Conservation (phyloP, 495 filamentous ascomycete species). For the Jackrogersella multiformis region DNA sequence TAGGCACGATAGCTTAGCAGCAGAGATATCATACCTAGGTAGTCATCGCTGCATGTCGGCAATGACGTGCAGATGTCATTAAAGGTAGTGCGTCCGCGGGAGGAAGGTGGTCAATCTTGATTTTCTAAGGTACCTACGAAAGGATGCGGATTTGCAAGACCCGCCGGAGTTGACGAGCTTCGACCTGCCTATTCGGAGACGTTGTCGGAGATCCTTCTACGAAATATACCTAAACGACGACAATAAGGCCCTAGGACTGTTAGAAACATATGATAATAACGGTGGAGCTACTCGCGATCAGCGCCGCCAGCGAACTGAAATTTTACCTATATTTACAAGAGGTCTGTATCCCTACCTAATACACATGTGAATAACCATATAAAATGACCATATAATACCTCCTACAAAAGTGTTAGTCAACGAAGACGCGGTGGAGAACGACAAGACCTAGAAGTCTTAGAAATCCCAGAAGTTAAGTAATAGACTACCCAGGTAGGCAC, state of each 20-base stretch:
- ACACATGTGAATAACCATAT: too few species aligned
- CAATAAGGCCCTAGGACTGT: neutral
- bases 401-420: neutral
- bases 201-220: conserved; percentile 21
- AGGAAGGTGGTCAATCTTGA: conserved; percentile 19
- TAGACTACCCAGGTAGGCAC: neutral
- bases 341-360: neutral
- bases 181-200: conserved; percentile 41
- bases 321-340: neutral
- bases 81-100: conserved; percentile 20
- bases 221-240: conserved; percentile 19
- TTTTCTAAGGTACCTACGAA: conserved; percentile 17
- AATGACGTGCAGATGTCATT: conserved; percentile 33
- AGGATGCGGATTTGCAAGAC: conserved; percentile 21
- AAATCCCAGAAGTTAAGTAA: neutral
- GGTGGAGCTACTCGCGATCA: conserved; percentile 14
- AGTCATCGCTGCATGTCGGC: conserved; percentile 17
- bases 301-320: conserved; percentile 2
- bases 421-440: conserved; percentile 8
- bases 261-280: conserved; percentile 33
- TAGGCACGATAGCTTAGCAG: neutral
- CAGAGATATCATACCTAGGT: conserved; percentile 7
- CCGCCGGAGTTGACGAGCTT: conserved; percentile 7
- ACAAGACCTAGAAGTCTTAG: neutral
- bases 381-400: conserved; percentile 8